These are phyloP conservation scores for Coemansia biformis DNA, from an alignment of 192 early-diverging fungal genomes.

Conservation along the genomic window DNA sequence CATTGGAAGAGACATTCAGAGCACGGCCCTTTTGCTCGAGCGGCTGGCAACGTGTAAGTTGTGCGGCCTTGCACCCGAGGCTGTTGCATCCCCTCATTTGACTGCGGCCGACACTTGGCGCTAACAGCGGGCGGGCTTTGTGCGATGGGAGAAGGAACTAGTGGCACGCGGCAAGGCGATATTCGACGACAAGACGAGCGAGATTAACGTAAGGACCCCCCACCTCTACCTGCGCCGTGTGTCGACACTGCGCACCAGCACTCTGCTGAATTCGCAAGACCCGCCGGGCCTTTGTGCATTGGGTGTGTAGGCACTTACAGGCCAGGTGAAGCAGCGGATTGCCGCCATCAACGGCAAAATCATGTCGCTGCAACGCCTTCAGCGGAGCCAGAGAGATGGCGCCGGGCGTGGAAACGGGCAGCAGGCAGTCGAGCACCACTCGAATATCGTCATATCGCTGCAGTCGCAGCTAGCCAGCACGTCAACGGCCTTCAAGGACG, in stretches of 20 bases:
- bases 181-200: constrained; percentile 94
- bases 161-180: constrained; percentile 93
- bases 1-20: constrained; percentile 85
- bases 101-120: no score
- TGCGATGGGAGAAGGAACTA: constrained; percentile 14
- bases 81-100: no score
- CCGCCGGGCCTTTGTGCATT: no score
- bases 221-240: neutral
- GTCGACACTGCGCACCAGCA: no score
- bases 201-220: constrained; percentile 88
- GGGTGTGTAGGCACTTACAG: constrained; percentile 73
- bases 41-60: constrained; percentile 70
- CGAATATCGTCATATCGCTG: constrained; percentile 86
- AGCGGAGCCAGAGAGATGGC: constrained; percentile 52
- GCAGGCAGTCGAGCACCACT: constrained; percentile 84
- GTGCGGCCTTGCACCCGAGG: neutral
- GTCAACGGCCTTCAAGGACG: constrained; percentile 85
- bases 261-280: no score
- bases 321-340: constrained; percentile 92
- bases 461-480: constrained; percentile 90
- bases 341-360: constrained; percentile 92
- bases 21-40: constrained; percentile 75
- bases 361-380: constrained; percentile 64
- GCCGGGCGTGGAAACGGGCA: constrained; percentile 56
- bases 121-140: neutral